phyloP scores from a whole-genome alignment of 371 early-diverging fungal species.

The Blakeslea trispora region DNA sequence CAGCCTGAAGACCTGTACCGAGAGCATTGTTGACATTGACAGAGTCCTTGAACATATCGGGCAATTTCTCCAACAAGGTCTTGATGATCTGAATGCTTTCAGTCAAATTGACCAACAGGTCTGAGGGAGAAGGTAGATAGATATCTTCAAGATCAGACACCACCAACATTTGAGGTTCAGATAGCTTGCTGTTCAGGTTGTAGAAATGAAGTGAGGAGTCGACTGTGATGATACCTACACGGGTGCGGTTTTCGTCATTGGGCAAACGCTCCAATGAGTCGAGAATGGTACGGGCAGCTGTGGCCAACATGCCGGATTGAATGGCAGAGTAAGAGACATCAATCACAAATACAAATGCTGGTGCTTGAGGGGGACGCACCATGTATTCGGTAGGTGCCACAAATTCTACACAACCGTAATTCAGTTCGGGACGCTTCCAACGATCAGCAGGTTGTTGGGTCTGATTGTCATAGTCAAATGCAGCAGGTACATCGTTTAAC shows the following conservation, averaged over 20 bases:
- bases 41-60: conserved; percentile 84
- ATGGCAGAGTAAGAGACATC: conserved; percentile 91
- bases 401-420: conserved; percentile 90
- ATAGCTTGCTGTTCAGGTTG: conserved; percentile 61
- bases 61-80: conserved; percentile 71
- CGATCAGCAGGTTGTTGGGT: conserved; percentile 83
- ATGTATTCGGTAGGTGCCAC: conserved; percentile 77
- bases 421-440: conserved; percentile 85
- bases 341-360: conserved; percentile 89
- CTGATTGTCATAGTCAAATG: conserved; percentile 88
- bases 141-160: conserved; percentile 90
- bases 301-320: conserved; percentile 72
- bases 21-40: conserved; percentile 76
- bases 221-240: conserved; percentile 88
- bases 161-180: conserved; percentile 93
- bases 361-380: conserved; percentile 91
- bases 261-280: conserved; percentile 87
- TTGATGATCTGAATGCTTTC: conserved; percentile 74
- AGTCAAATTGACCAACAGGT: conserved; percentile 83
- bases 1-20: conserved; percentile 87
- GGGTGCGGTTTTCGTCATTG: conserved; percentile 85
- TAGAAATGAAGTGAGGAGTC: conserved; percentile 91
- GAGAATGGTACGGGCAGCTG: conserved; percentile 79
- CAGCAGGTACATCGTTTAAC: conserved; percentile 87
- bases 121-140: conserved; percentile 83